These are phyloP conservation scores for Podaxis sp. DNA, from an alignment of 768 basidiomycete species.

Conservation along the genomic window DNA sequence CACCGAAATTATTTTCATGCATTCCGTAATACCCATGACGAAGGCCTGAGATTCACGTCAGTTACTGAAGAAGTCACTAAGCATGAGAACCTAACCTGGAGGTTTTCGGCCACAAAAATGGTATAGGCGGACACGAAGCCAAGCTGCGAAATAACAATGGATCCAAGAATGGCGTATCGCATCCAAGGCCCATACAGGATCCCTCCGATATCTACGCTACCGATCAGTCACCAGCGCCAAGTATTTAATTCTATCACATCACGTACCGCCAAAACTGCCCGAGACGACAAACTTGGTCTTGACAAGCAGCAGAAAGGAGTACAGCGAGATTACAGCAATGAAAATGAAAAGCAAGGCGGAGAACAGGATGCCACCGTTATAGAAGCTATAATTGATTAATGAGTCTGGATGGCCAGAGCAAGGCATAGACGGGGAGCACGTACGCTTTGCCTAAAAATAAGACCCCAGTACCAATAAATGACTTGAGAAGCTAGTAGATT, in stretches of 20 bases:
- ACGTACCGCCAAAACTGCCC: slow-evolving; percentile 87
- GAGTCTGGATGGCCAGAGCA: neutral
- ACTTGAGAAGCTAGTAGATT: slow-evolving; percentile 71
- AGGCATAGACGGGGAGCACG: slow-evolving; percentile 25
- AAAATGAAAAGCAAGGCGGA: slow-evolving; percentile 73
- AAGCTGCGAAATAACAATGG: slow-evolving; percentile 87
- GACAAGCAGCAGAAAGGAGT: slow-evolving; percentile 91
- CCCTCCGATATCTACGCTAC: slow-evolving; percentile 82
- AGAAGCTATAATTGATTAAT: slow-evolving; percentile 57
- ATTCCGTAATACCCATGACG: slow-evolving; percentile 77
- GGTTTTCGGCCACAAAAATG: slow-evolving; percentile 93
- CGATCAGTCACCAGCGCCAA: neutral
- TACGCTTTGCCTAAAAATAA: slow-evolving; percentile 95
- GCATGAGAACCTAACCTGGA: slow-evolving; percentile 43
- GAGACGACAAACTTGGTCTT: slow-evolving; percentile 85
- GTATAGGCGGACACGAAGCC: slow-evolving; percentile 91
- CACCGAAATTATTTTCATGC: slow-evolving; percentile 63
- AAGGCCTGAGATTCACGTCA: slow-evolving; percentile 55
- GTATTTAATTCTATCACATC: neutral
- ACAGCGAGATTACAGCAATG: slow-evolving; percentile 86
- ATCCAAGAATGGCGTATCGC: slow-evolving; percentile 84
- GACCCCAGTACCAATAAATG: slow-evolving; percentile 94
- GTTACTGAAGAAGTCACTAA: neutral
- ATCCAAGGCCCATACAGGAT: slow-evolving; percentile 89
- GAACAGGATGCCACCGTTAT: slow-evolving; percentile 94